Conservation (phyloP, 169 alveolate species). For the Plasmodium blacklocki region DNA sequence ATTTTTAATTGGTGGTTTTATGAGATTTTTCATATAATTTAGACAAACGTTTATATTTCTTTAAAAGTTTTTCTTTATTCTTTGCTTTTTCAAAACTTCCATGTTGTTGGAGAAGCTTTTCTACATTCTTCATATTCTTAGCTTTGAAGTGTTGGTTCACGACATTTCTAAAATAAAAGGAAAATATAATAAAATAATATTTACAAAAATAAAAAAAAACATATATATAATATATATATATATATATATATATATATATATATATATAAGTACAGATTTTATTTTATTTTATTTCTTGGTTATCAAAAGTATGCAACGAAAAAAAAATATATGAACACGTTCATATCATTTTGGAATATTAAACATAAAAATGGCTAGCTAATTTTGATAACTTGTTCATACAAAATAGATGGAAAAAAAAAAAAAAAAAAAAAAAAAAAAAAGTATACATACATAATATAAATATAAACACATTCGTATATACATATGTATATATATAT, state of each 20-base stretch:
- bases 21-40: conserved; percentile 10
- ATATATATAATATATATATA: background rate
- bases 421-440: no score
- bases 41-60: conserved; percentile 51
- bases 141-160: conserved; percentile 20
- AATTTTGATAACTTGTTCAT: no score
- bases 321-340: no score
- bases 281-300: no score
- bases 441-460: no score
- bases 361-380: no score
- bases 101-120: conserved; percentile 25
- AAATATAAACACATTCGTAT: no score
- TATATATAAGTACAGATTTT: background rate
- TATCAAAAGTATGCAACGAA: no score
- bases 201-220: background rate
- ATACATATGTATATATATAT: no score
- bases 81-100: background rate
- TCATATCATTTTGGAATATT: no score
- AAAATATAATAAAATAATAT: background rate
- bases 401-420: no score
- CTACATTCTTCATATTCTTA: conserved; percentile 14
- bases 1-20: conserved; percentile 40
- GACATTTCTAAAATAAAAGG: conserved; percentile 14
- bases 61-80: conserved; percentile 14
- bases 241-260: background rate